A percentile compares a stretch with the other conserved stretches of the same genome.
Conservation (phyloP, 164 flowering plant genomes). For the Tetrastigma voinierianum region DNA sequence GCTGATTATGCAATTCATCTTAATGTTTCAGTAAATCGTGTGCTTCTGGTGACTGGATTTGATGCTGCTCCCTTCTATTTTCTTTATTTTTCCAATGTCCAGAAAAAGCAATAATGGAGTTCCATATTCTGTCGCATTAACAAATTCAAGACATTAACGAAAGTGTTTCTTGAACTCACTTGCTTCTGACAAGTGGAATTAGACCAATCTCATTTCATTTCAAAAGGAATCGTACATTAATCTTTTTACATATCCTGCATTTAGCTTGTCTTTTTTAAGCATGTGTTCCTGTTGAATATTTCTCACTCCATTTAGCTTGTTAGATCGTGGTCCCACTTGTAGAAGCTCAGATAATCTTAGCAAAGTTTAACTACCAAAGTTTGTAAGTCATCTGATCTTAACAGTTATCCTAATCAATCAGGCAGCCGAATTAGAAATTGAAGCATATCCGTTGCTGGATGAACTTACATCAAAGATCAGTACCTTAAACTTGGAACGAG, state of each 20-base stretch:
- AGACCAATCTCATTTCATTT: no score
- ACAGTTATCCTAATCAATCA: conserved; percentile 13
- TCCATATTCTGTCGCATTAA: no score
- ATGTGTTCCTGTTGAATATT: no score
- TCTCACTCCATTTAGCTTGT: neutral
- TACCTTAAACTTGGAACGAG: conserved; percentile 69
- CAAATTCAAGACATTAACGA: no score
- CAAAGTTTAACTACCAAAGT: neutral
- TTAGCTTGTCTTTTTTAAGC: no score
- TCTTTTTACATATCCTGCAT: no score
- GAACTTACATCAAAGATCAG: conserved; percentile 83
- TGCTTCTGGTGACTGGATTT: neutral
- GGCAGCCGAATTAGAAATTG: conserved; percentile 78
- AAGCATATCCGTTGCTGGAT: conserved; percentile 77
- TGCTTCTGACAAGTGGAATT: no score
- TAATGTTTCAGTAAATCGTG: no score
- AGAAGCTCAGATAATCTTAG: neutral
- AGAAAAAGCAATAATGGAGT: no score
- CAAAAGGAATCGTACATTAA: no score
- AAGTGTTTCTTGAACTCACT: no score
- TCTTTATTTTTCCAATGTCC: neutral
- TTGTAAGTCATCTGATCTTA: neutral
- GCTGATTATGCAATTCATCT: neutral
- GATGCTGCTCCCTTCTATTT: no score
- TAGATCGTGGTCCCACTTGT: neutral